These are phyloP conservation scores for Dendrobium huoshanense DNA, from an alignment of 106 monocot genomes.

Conservation along the genomic window DNA sequence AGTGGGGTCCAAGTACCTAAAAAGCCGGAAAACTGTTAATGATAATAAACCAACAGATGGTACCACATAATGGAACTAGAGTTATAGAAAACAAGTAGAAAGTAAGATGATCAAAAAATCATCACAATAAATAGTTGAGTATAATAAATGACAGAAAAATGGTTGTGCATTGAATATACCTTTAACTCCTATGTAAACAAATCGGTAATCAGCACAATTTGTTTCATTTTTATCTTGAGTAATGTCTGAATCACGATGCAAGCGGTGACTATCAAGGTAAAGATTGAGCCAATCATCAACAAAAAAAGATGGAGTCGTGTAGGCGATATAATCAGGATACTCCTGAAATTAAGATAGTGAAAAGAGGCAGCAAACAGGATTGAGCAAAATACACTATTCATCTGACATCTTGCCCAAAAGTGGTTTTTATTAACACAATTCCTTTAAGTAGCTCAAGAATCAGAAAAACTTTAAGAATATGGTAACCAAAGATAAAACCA, in stretches of 20 bases:
- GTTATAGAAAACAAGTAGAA: background rate
- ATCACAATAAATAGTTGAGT: background rate
- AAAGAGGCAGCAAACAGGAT: background rate
- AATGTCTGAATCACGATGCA: slow-evolving; percentile 48
- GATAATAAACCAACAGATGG: background rate
- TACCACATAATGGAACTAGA: background rate
- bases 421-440: background rate
- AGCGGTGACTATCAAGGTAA: slow-evolving; percentile 75
- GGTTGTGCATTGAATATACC: slow-evolving; percentile 32
- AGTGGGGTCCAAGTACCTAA: slow-evolving; percentile 99
- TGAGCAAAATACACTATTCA: background rate
- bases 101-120: background rate
- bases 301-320: slow-evolving; percentile 81
- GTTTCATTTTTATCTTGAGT: slow-evolving; percentile 48
- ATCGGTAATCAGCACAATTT: slow-evolving; percentile 86
- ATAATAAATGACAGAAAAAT: background rate
- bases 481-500: background rate
- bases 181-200: slow-evolving; percentile 97
- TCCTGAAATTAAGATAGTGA: slow-evolving; percentile 54
- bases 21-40: slow-evolving; percentile 3
- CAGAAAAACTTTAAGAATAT: no score
- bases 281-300: slow-evolving; percentile 97
- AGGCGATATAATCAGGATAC: slow-evolving; percentile 83
- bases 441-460: background rate
- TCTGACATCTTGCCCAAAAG: background rate